Evolutionary conservation across 768 basidiomycete species (phyloP).

Genomic region (Rhizopogon roseolus): DNA sequence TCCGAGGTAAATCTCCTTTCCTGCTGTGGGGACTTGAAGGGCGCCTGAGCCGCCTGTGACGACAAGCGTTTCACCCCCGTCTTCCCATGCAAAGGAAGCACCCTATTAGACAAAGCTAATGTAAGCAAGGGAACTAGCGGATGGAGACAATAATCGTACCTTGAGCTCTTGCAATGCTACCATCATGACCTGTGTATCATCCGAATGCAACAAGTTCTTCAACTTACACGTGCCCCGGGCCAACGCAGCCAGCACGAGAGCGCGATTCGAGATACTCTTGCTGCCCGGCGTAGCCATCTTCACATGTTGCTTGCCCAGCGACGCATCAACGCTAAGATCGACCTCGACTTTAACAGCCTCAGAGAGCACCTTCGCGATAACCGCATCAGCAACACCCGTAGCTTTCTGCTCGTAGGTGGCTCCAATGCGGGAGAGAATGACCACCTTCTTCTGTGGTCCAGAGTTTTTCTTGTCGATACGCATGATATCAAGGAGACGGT

Average conservation of each 20-base stretch:
- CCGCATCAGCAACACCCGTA: slow-evolving; percentile 73
- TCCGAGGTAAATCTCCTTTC: slow-evolving; percentile 89
- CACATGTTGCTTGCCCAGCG: slow-evolving; percentile 25
- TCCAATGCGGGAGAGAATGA: slow-evolving; percentile 87
- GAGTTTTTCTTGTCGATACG: slow-evolving; percentile 97
- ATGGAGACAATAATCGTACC: slow-evolving; percentile 32
- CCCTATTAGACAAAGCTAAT: slow-evolving; percentile 44
- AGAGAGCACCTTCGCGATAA: slow-evolving; percentile 78
- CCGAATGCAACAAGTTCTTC: slow-evolving; percentile 90
- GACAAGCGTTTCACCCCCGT: slow-evolving; percentile 91
- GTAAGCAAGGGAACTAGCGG: not conserved
- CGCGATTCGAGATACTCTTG: slow-evolving; percentile 95
- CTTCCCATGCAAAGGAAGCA: slow-evolving; percentile 91
- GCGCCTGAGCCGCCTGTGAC: slow-evolving; percentile 83
- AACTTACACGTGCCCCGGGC: slow-evolving; percentile 84
- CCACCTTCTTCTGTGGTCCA: slow-evolving; percentile 89
- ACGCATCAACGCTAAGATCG: slow-evolving; percentile 16
- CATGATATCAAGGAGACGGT: slow-evolving; percentile 89
- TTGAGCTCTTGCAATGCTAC: slow-evolving; percentile 83
- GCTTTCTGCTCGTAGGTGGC: slow-evolving; percentile 91
- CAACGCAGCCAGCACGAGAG: slow-evolving; percentile 88
- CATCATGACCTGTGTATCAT: slow-evolving; percentile 99
- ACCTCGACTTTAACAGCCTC: slow-evolving; percentile 70
- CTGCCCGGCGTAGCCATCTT: slow-evolving; percentile 93
- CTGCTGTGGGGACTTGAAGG: slow-evolving; percentile 70